A percentile compares a stretch with the other conserved stretches of the same genome.
Conservation (phyloP, 768 basidiomycete species). For the Nidula microcarpa region DNA sequence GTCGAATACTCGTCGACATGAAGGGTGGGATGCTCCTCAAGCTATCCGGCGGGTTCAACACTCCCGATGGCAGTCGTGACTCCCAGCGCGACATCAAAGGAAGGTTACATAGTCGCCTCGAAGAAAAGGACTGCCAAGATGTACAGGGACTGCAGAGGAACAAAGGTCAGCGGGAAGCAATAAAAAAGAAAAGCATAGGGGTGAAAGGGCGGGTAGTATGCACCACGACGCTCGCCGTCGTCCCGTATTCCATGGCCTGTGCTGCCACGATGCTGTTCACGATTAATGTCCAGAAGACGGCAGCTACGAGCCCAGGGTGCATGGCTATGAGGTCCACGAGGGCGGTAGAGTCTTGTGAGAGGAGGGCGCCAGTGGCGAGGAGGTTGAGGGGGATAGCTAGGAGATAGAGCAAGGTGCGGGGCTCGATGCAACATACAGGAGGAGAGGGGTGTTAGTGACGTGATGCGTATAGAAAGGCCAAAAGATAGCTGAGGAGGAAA, state of each 20-base stretch:
- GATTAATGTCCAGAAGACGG: conserved; percentile 76
- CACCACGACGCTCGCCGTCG: conserved; percentile 64
- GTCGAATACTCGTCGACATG: conserved; percentile 47
- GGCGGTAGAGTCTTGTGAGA: conserved; percentile 72
- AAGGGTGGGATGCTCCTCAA: conserved; percentile 76
- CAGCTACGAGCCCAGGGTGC: conserved; percentile 76
- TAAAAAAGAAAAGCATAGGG: background rate
- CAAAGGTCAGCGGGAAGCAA: conserved; percentile 1
- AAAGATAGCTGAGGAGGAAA: conserved; percentile 49
- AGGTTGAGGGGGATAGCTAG: conserved; percentile 77
- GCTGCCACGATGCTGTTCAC: conserved; percentile 77
- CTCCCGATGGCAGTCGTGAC: conserved; percentile 59
- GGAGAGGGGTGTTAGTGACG: conserved; percentile 31
- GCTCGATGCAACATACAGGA: conserved; percentile 65
- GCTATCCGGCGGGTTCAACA: conserved; percentile 49
- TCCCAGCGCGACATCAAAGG: conserved; percentile 63
- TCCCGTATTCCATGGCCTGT: conserved; percentile 94
- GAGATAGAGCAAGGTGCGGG: conserved; percentile 70
- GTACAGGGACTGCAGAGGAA: conserved; percentile 51
- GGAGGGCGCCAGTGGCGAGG: conserved; percentile 72
- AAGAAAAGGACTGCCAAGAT: conserved; percentile 59
- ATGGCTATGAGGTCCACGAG: conserved; percentile 72
- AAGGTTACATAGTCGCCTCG: conserved; percentile 74
- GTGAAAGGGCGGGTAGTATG: conserved; percentile 15
- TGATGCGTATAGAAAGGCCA: conserved; percentile 63